Evolutionary conservation across 78 protist species (phyloP).

Genomic region (Pigoraptor vietnamica): DNA sequence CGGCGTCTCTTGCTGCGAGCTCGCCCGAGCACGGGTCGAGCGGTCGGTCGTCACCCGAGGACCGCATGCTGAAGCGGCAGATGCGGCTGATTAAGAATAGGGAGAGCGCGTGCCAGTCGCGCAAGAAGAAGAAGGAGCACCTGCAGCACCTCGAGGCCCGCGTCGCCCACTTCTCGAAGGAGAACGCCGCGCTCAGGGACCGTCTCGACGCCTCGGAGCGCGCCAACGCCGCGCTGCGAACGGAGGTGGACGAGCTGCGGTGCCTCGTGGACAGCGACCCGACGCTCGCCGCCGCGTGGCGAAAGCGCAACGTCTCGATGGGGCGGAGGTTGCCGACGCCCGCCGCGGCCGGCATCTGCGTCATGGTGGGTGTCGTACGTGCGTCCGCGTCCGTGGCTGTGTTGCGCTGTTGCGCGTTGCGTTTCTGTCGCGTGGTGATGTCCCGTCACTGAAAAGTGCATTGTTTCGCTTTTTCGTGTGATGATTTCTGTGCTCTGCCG

Average conservation of each 20-base stretch:
- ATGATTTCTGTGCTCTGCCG: background rate
- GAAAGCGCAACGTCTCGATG: background rate
- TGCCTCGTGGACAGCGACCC: background rate
- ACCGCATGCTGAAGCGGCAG: constrained; percentile 27
- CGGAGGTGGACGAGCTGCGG: background rate
- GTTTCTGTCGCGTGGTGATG: background rate
- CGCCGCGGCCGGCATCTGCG: background rate
- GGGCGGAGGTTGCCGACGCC: background rate
- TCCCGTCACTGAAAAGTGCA: background rate
- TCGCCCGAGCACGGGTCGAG: background rate
- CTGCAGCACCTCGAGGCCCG: constrained; percentile 37
- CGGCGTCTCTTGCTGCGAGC: background rate
- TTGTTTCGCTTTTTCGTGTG: background rate
- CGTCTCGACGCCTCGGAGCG: background rate
- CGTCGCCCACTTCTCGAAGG: constrained; percentile 21
- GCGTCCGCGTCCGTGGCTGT: too few species aligned
- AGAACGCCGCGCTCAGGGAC: constrained; percentile 1
- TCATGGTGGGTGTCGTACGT: background rate
- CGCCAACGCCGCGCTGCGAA: background rate
- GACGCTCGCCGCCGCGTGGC: background rate
- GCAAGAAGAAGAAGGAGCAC: constrained; percentile 56
- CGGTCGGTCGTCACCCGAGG: background rate
- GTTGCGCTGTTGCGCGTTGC: background rate
- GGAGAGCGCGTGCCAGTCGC: constrained; percentile 53
- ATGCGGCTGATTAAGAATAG: constrained; percentile 61